Evolutionary conservation across 768 basidiomycete genomes (phyloP).

Genomic region (Coprinopsis strossmayeri): DNA sequence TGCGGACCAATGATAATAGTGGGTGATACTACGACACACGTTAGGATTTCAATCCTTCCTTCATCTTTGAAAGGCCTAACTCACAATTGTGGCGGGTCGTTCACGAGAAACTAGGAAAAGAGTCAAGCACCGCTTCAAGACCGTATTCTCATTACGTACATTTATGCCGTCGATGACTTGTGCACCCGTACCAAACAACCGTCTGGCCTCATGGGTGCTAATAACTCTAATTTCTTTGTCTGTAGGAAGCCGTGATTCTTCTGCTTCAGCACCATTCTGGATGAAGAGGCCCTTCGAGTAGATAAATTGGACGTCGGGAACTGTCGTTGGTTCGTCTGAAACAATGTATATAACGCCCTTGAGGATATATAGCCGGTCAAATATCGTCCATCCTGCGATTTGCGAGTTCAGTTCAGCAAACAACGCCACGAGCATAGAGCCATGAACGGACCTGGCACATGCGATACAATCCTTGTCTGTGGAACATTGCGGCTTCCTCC

Average conservation of each 20-base stretch:
- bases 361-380: conserved; percentile 74
- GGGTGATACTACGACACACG: conserved; percentile 54
- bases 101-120: conserved; percentile 58
- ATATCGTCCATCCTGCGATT: conserved; percentile 80
- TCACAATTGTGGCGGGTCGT: conserved; percentile 84
- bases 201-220: conserved; percentile 55
- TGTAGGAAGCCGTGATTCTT: conserved; percentile 58
- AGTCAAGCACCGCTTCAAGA: neutral
- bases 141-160: conserved; percentile 27
- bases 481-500: conserved; percentile 29
- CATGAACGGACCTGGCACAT: conserved; percentile 60
- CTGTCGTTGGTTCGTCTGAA: conserved; percentile 54
- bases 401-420: conserved; percentile 1
- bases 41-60: neutral
- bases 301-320: conserved; percentile 65
- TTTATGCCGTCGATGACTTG: conserved; percentile 72
- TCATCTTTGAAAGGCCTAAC: conserved; percentile 18
- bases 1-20: conserved; percentile 93
- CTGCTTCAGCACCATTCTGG: conserved; percentile 46
- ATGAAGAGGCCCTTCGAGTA: conserved; percentile 65
- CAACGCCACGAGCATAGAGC: neutral
- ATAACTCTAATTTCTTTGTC: conserved; percentile 78
- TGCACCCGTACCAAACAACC: conserved; percentile 67
- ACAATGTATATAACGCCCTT: conserved; percentile 84
- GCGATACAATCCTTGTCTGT: conserved; percentile 61